These are phyloP conservation scores for Stemphylium lycopersici DNA, from an alignment of 2,329 filamentous ascomycete genomes.

Conservation along the genomic window DNA sequence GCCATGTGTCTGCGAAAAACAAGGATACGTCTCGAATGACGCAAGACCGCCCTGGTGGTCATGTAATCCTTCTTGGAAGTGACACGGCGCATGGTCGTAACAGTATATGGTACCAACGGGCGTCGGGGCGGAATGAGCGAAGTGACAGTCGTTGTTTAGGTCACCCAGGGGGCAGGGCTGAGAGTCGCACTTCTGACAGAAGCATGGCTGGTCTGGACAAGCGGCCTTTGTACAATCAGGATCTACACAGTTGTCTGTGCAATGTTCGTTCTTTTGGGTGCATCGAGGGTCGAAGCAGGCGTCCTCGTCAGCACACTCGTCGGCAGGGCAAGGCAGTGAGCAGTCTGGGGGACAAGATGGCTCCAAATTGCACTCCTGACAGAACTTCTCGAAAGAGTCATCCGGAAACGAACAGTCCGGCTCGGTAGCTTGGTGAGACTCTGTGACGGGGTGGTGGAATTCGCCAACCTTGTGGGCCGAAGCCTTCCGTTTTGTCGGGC, in stretches of 20 bases:
- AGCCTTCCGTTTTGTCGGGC: constrained; percentile 43
- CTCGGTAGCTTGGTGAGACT: constrained; percentile 20
- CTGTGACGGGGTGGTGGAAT: constrained; percentile 33
- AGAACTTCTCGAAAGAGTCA: constrained; percentile 44
- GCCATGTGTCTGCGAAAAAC: constrained; percentile 37
- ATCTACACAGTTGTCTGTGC: constrained; percentile 42
- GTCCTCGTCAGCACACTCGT: constrained; percentile 39
- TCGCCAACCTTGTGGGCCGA: constrained; percentile 39
- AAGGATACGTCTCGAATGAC: constrained; percentile 39
- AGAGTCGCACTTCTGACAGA: constrained; percentile 43
- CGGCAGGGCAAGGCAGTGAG: constrained; percentile 34
- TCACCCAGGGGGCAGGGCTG: constrained; percentile 42
- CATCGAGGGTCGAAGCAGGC: constrained; percentile 48
- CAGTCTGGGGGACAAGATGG: constrained; percentile 30
- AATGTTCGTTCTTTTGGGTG: constrained; percentile 33
- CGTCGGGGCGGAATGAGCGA: constrained; percentile 40
- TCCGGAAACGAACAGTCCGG: constrained; percentile 42
- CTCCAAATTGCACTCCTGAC: constrained; percentile 44
- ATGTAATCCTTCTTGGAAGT: constrained; percentile 40
- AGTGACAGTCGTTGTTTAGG: constrained; percentile 39
- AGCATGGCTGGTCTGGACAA: constrained; percentile 41
- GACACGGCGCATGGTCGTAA: constrained; percentile 43
- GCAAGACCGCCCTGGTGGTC: constrained; percentile 28
- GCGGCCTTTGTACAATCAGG: constrained; percentile 43
- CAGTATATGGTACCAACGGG: constrained; percentile 42